These are phyloP conservation scores for Perkinsus chesapeaki DNA, from an alignment of 169 alveolate genomes.

Conservation along the genomic window DNA sequence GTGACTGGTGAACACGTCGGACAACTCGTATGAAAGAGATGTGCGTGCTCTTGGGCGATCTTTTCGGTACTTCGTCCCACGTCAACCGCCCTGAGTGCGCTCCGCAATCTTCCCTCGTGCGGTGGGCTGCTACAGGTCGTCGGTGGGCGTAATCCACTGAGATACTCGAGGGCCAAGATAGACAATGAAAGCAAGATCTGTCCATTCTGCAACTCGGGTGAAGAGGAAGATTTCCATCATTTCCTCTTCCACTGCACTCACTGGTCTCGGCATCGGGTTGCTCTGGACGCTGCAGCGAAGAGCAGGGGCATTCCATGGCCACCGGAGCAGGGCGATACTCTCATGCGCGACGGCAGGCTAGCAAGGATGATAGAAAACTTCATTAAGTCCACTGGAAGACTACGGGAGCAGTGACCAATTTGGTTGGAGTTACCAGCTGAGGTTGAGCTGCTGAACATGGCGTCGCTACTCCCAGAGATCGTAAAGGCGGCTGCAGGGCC, in stretches of 20 bases:
- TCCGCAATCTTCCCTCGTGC: too few species aligned
- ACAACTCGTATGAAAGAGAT: neutral
- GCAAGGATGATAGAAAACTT: neutral
- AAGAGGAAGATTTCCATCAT: neutral
- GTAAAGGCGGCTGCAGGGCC: too few species aligned
- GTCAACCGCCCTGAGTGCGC: too few species aligned
- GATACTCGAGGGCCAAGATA: neutral
- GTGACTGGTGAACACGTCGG: neutral
- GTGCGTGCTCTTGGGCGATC: neutral
- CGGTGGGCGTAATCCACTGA: neutral
- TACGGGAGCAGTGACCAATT: too few species aligned
- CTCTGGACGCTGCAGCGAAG: neutral
- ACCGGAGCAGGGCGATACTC: neutral
- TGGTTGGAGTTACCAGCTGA: too few species aligned
- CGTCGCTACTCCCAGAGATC: too few species aligned
- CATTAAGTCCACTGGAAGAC: neutral
- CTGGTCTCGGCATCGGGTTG: neutral
- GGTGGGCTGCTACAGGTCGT: too few species aligned
- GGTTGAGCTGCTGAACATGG: too few species aligned
- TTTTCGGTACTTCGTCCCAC: neutral
- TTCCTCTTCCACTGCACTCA: neutral
- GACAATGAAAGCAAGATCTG: neutral
- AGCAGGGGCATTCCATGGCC: neutral
- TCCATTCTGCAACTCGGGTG: neutral
- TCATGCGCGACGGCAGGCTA: neutral